A percentile compares a stretch with the other conserved stretches of the same genome.
phyloP scores from a whole-genome alignment of 2,329 filamentous ascomycete species.

The Xylariaceae sp. region DNA sequence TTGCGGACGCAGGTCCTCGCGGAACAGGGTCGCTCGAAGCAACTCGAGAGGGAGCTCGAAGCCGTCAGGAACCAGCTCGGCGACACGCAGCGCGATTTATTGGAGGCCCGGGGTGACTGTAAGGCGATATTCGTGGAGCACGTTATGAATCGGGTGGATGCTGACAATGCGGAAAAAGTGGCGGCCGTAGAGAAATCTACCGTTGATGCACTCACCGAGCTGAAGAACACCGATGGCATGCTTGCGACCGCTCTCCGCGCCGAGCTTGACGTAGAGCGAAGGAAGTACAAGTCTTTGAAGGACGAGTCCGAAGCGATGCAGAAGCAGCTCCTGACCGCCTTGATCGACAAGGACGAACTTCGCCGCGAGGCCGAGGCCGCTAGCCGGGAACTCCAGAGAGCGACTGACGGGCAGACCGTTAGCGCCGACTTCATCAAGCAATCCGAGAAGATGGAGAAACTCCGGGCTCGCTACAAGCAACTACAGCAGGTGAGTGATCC shows the following conservation, averaged over 20 bases:
- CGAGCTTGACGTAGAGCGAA: conserved; percentile 52
- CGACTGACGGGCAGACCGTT: conserved; percentile 26
- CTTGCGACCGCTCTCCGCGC: conserved; percentile 53
- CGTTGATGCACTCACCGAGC: conserved; percentile 48
- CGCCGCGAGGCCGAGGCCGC: conserved; percentile 48
- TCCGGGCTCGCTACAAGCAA: conserved; percentile 49
- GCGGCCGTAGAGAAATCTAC: conserved; percentile 50
- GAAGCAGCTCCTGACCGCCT: conserved; percentile 53
- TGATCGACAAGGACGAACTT: conserved; percentile 56
- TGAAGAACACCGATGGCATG: conserved; percentile 55
- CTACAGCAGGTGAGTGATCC: conserved; percentile 56
- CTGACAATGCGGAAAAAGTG: conserved; percentile 35
- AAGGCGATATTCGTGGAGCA: conserved; percentile 31
- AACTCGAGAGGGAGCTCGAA: conserved; percentile 41
- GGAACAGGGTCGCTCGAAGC: conserved; percentile 44
- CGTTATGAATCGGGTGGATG: conserved; percentile 13
- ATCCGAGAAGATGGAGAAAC: conserved; percentile 53
- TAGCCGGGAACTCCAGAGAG: conserved; percentile 37
- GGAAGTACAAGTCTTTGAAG: conserved; percentile 43
- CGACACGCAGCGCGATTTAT: conserved; percentile 51
- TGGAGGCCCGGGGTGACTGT: conserved; percentile 48
- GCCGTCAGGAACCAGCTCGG: conserved; percentile 38
- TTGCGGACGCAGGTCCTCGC: conserved; percentile 44
- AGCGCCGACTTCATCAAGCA: conserved; percentile 30
- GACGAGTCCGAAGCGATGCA: conserved; percentile 53